Evolutionary conservation across 441 rosid genomes (phyloP).

Genomic region (Euphorbia celastroides): DNA sequence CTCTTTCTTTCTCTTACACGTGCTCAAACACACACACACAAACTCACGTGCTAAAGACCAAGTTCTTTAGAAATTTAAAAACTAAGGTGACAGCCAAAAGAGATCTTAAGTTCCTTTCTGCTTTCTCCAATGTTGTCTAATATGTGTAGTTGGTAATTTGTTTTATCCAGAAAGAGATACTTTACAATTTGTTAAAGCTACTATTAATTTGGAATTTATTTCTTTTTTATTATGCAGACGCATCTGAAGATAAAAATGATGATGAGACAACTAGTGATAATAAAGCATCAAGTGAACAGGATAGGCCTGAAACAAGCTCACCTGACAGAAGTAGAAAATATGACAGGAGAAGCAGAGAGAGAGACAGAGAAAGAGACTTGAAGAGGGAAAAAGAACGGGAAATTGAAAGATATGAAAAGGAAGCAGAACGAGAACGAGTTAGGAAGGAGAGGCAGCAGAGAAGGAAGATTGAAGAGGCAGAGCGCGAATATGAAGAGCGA

Average conservation of each 20-base stretch:
- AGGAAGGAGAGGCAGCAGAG: conserved; percentile 94
- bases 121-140: background rate
- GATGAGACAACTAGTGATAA: conserved; percentile 65
- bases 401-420: conserved; percentile 84
- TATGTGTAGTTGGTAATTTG: background rate
- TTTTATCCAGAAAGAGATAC: background rate
- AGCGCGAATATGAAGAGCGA: conserved; percentile 81
- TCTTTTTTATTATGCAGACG: conserved; percentile 36
- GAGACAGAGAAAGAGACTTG: conserved; percentile 55
- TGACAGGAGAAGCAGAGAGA: conserved; percentile 78
- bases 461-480: conserved; percentile 86
- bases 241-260: conserved; percentile 48
- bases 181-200: background rate
- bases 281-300: conserved; percentile 51
- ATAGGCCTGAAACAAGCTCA: conserved; percentile 67
- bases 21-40: background rate
- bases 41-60: background rate
- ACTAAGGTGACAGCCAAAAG: background rate
- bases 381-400: conserved; percentile 87
- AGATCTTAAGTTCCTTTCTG: background rate
- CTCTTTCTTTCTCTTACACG: too few species aligned
- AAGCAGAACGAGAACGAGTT: conserved; percentile 77
- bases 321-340: conserved; percentile 67
- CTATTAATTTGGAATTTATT: background rate
- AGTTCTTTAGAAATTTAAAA: background rate